Evolutionary conservation across 169 alveolate genomes (phyloP).

Genomic region (Blepharisma undulans): DNA sequence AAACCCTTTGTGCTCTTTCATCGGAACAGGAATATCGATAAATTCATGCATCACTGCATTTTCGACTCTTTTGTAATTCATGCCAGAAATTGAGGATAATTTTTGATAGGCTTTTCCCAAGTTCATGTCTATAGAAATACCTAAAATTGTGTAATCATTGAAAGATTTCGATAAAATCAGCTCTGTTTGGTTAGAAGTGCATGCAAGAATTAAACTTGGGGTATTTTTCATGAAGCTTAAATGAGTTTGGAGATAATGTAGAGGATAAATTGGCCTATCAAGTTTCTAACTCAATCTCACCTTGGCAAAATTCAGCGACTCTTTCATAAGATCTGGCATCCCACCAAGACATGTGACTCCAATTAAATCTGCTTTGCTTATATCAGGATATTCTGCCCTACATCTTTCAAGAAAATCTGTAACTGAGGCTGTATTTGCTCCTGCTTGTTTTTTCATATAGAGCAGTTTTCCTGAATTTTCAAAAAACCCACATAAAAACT

Average conservation of each 20-base stretch:
- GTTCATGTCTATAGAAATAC: background rate
- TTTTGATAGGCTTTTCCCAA: background rate
- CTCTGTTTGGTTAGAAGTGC: background rate
- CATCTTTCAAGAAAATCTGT: background rate
- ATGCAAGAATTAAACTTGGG: background rate
- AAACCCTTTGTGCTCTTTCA: background rate
- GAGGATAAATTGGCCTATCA: background rate
- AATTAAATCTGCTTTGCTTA: background rate
- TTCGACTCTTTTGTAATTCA: background rate
- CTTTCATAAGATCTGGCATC: background rate
- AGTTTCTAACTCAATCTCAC: background rate
- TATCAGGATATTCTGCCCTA: background rate
- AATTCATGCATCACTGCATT: background rate
- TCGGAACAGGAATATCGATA: background rate
- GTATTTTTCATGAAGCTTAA: background rate
- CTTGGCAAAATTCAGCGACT: background rate
- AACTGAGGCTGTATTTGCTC: background rate
- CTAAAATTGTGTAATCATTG: background rate
- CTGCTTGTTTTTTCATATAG: background rate
- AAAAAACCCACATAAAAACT: background rate
- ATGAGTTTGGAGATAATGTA: background rate
- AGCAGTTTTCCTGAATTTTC: background rate
- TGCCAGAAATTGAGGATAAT: background rate
- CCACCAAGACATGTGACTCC: background rate
- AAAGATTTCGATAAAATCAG: background rate